Percentiles rank a stretch among this genome's conserved stretches.
phyloP scores from a whole-genome alignment of 345 rosid species.

The Stellera chamaejasme region DNA sequence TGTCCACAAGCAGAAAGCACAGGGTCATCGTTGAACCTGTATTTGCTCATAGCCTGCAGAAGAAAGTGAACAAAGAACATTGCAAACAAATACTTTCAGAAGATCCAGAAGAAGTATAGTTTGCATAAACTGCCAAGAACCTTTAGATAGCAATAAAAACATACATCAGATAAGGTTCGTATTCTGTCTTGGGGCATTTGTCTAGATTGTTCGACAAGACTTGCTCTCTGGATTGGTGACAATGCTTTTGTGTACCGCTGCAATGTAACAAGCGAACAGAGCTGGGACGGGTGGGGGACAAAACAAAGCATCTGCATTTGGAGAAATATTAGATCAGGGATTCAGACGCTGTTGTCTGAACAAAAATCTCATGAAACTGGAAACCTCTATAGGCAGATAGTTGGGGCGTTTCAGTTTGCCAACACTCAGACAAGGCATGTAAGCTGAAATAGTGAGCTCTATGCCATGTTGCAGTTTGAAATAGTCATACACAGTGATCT shows the following conservation, averaged over 20 bases:
- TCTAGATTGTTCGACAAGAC: conserved; percentile 70
- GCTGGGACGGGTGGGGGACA: conserved; percentile 27
- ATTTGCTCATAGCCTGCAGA: conserved; percentile 55
- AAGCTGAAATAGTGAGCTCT: conserved; percentile 49
- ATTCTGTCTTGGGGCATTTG: conserved; percentile 80
- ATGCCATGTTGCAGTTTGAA: conserved; percentile 46
- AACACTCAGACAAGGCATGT: conserved; percentile 81
- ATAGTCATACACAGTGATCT: conserved; percentile 71
- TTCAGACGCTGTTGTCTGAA: too few relatives aligned
- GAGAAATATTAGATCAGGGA: too few relatives aligned
- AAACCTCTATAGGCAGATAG: conserved; percentile 78
- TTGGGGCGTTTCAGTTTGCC: conserved; percentile 78
- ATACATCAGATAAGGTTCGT: conserved; percentile 50
- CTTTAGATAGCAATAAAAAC: conserved; percentile 15
- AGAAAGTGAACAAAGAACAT: conserved; percentile 15
- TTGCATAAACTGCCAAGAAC: neutral
- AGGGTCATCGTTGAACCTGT: conserved; percentile 43
- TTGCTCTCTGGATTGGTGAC: conserved; percentile 56
- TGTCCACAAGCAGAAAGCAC: conserved; percentile 65
- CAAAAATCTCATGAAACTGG: too few relatives aligned
- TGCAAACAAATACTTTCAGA: neutral
- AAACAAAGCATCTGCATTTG: conserved; percentile 1
- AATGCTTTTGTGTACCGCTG: conserved; percentile 81
- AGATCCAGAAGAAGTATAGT: conserved; percentile 13
- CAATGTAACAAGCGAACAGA: conserved; percentile 70